Evolutionary conservation across 306 rosid species (phyloP), one percentile per base, ranked within the genome.

Genomic region (Hylodesmum podocarpum): DNA sequence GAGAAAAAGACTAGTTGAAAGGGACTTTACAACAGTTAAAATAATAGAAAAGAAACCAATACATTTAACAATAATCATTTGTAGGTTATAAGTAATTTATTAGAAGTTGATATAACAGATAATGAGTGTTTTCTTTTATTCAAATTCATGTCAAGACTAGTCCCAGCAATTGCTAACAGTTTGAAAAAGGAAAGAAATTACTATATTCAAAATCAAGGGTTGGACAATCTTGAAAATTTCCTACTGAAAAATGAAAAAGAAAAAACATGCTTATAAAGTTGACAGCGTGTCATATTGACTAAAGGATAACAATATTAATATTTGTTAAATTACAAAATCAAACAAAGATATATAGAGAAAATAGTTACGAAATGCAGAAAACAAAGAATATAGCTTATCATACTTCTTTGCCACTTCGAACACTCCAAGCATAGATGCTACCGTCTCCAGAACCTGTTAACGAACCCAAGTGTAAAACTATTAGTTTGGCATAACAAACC

Each of bases 361-460:
- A 68, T 24, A 76, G n/a, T 46, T 36, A 18, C 25, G n/a, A 73
- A 64, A 49, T 76, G 80, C 37, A 50, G 61, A 50, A 68, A 68
- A 11, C 14, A 55, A 55, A 37, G 19, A 58, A 68, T 18, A 51
- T 25, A 31, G 53, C 62, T 66, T 31, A 81, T 63, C 84, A 33
- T 86, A 91, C 98, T 78, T 94, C 98, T 85, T 94, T 94, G 78
- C 97, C 97, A 65, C 86, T 90, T 47, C 97, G 85, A 53, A 89
- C 88, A 72, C 86, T 87, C 98, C 98, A 94, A 7, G 96, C 96
- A 80, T 85, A 85, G 75, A 94, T 94, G 73, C 92, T 90, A 63
- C 98, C 97, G 84, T 88, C 89, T 66, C 97, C 98, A 3, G 97
- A 94, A 70, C 98, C 98, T 94, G 87, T 62, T 80, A 81, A 25